Evolutionary conservation across 2,329 filamentous ascomycete species (phyloP), one percentile per base, ranked within the genome.

Genomic region (Exophiala phaeomuriformis): DNA sequence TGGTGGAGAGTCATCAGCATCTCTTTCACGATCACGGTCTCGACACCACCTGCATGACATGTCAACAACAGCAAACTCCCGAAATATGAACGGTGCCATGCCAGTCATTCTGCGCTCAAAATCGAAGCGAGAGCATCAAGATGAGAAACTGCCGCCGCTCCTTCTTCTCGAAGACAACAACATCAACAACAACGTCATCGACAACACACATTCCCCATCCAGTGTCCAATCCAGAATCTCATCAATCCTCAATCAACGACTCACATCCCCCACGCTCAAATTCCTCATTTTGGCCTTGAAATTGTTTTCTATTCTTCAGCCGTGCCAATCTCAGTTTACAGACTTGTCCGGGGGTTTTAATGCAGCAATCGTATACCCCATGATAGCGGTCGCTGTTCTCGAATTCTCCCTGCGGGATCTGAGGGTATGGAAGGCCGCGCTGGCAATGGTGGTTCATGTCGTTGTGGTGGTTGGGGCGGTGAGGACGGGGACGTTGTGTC

Each of bases 271-370:
- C 0, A 50, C 57, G 1, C 39, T 46, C 28, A 56, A 55, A 9
- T 12, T 58, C 30, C 35, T 45, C 10, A 55, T 63, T 27, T 55
- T 63, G 12, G 55, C 42, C 2, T 29, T 58, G 28, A 63, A 63
- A 47, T 37, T 63, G 10, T 39, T 63, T 32, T 55, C 41, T 32
- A 56, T 57, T 1, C 37, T 63, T 9, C 61, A 63, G 31, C 61
- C 61, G 5, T 63, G 61, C 19, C 19, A 19, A 2, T 19, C 19
- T 19, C 19, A 19, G 19, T 19, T 19, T 19, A 19, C 19, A 19
- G 19, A 19, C 39, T 30, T 63, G 28, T 32, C 46, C 3, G 41
- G 43, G 5, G 61, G 60, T 5, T 53, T 62, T 35, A 60, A 63
- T 42, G 53, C 54, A 8, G n/a, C 47, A 2, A 41, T 61, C 9